These are phyloP conservation scores for Strobilomyces confusus DNA, from an alignment of 768 basidiomycete genomes.

Conservation along the genomic window DNA sequence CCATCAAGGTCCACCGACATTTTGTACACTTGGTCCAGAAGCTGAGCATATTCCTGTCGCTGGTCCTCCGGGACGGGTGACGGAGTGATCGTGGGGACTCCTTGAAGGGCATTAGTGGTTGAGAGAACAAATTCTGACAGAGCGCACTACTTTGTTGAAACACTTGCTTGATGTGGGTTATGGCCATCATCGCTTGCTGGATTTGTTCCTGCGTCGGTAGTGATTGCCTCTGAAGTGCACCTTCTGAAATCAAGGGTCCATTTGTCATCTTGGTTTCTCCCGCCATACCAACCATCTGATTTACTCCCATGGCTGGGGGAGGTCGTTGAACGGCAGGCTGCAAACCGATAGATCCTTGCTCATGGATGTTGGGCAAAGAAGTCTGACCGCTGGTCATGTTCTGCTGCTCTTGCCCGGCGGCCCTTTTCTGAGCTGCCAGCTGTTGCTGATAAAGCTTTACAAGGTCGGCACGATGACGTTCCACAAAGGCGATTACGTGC, in stretches of 20 bases:
- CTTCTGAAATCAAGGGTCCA: slow-evolving; percentile 8
- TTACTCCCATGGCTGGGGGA: slow-evolving; percentile 8
- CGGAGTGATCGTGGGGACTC: slow-evolving; percentile 30
- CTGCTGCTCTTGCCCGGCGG: slow-evolving; percentile 23
- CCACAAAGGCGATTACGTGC: slow-evolving; percentile 52
- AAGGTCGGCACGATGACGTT: slow-evolving; percentile 42
- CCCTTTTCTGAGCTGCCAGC: slow-evolving; percentile 16
- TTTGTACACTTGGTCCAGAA: slow-evolving; percentile 48
- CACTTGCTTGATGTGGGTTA: slow-evolving; percentile 32
- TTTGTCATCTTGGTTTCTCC: slow-evolving; percentile 19
- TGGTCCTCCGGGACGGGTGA: slow-evolving; percentile 50
- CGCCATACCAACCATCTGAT: slow-evolving; percentile 6
- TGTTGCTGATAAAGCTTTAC: slow-evolving; percentile 27
- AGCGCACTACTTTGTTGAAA: slow-evolving; percentile 32
- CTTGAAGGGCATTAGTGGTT: slow-evolving; percentile 26
- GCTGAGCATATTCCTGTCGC: slow-evolving; percentile 45
- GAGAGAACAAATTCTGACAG: slow-evolving; percentile 6
- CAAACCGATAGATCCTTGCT: slow-evolving; percentile 13
- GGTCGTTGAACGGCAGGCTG: slow-evolving; percentile 18
- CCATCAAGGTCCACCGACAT: slow-evolving; percentile 45
- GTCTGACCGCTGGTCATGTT: slow-evolving; percentile 17
- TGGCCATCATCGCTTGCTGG: slow-evolving; percentile 26
- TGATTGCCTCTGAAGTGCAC: slow-evolving; percentile 5
- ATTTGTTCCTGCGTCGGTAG: slow-evolving; percentile 32
- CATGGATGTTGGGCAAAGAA: slow-evolving; percentile 17